Conservation (phyloP, 768 basidiomycete genomes). For the Serendipita vermifera region DNA sequence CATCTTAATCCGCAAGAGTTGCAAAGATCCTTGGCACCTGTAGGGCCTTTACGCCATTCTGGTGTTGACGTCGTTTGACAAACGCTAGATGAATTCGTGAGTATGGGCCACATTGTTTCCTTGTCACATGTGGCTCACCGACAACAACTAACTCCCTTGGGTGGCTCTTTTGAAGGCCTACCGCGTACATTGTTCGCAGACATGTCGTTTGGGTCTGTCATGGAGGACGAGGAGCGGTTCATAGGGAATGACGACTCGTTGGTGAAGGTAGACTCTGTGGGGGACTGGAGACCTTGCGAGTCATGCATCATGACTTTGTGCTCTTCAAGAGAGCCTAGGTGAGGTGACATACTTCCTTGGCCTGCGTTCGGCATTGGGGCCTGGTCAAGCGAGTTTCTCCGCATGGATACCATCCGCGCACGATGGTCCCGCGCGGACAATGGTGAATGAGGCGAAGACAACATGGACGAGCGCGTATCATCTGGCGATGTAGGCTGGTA, state of each 20-base stretch:
- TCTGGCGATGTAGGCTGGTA: conserved; percentile 5
- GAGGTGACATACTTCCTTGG: conserved; percentile 2
- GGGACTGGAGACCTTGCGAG: background rate
- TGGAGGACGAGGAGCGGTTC: background rate
- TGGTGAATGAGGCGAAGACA: background rate
- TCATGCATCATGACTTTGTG: conserved; percentile 17
- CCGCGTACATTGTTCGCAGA: conserved; percentile 3
- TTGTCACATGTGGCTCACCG: background rate
- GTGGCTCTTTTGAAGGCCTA: background rate
- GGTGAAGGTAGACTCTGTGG: background rate
- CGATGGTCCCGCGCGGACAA: background rate
- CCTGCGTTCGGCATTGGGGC: background rate
- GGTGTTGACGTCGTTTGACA: conserved; percentile 74
- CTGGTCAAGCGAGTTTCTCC: background rate
- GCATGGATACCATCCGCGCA: background rate
- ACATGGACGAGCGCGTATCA: background rate
- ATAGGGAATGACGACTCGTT: background rate
- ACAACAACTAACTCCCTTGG: conserved; percentile 5
- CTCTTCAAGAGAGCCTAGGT: conserved; percentile 11
- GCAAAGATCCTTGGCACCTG: conserved; percentile 81
- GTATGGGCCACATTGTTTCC: background rate
- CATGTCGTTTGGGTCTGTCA: background rate
- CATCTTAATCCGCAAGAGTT: conserved; percentile 58
- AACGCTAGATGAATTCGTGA: background rate
- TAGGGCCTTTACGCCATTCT: conserved; percentile 86